These are phyloP conservation scores for Phoenix dactylifera DNA, from an alignment of 176 grass and related monocot species.

Conservation along the genomic window DNA sequence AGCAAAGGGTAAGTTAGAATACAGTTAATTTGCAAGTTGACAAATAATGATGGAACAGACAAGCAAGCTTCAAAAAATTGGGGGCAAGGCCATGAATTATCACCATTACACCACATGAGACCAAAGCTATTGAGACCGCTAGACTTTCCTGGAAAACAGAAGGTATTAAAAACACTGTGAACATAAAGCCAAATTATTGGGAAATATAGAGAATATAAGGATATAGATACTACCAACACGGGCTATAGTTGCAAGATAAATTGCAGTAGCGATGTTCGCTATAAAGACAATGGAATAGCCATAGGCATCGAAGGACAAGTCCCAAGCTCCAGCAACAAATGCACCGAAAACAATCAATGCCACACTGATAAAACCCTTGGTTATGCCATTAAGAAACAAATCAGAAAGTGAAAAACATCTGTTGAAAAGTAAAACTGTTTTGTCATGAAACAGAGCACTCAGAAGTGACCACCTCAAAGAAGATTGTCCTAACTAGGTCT, in stretches of 20 bases:
- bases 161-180: background rate
- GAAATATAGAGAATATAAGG: background rate
- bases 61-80: background rate
- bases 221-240: background rate
- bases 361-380: constrained; percentile 5
- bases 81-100: background rate
- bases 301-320: background rate
- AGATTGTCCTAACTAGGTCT: no score
- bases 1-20: no score
- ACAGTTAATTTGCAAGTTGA: background rate
- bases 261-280: background rate
- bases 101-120: constrained; percentile 2
- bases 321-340: constrained; percentile 5
- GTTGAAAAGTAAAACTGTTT: background rate
- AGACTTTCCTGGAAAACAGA: background rate
- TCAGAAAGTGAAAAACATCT: constrained; percentile 6
- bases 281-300: background rate
- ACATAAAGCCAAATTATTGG: background rate
- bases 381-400: constrained; percentile 27
- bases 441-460: no score
- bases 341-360: background rate
- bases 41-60: background rate
- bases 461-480: no score
- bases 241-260: background rate
- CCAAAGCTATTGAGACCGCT: constrained; percentile 1